Conservation (phyloP, 2,329 filamentous ascomycete species). For the Diaporthe sp. region DNA sequence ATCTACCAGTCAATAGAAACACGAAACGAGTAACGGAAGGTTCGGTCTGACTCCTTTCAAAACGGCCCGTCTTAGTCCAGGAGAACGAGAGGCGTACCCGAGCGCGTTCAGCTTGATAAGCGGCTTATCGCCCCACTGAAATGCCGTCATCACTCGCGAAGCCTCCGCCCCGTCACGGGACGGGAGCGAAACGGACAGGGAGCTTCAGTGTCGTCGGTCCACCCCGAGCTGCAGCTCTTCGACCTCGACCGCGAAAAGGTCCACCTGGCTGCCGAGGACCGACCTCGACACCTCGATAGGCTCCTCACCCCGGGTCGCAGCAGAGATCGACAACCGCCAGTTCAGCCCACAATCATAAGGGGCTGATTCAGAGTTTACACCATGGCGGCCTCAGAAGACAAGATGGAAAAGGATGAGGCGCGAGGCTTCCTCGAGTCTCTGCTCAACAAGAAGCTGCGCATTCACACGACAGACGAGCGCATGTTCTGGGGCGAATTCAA, state of each 20-base stretch:
- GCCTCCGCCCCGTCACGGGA: conserved; percentile 41
- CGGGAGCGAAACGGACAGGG: conserved; percentile 8
- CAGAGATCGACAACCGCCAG: not conserved
- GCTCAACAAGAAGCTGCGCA: conserved; percentile 82
- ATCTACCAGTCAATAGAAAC: not conserved
- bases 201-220: not conserved
- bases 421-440: conserved; percentile 73
- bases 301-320: conserved; percentile 9
- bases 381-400: conserved; percentile 43
- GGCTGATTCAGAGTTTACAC: conserved; percentile 15
- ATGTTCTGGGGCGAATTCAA: conserved; percentile 94
- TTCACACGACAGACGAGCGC: conserved; percentile 85
- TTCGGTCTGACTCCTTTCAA: conserved; percentile 25
- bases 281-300: conserved; percentile 11
- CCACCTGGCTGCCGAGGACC: conserved; percentile 36
- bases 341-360: not conserved
- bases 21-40: not conserved
- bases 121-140: conserved; percentile 27
- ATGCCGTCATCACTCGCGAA: conserved; percentile 40
- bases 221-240: not conserved
- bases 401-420: conserved; percentile 66
- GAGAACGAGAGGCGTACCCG: not conserved
- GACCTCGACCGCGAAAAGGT: not conserved
- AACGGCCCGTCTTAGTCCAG: not conserved
- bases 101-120: conserved; percentile 26